A percentile compares a stretch with the other conserved stretches of the same genome.
These are phyloP conservation scores for Cornus florida DNA, from an alignment of 148 eudicot species.

Conservation along the genomic window DNA sequence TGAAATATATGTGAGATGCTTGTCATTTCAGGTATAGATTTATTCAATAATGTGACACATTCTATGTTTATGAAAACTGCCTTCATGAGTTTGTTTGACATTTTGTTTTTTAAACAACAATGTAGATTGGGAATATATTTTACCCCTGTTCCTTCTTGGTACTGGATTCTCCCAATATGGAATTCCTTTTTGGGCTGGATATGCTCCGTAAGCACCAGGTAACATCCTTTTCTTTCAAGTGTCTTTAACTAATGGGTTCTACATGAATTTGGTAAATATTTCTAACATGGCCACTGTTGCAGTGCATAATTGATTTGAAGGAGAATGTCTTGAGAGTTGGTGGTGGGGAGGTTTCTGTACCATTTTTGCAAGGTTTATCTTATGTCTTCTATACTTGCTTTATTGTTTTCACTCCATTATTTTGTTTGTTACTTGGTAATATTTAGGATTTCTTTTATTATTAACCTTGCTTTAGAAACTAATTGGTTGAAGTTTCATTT, in stretches of 20 bases:
- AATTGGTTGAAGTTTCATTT: not conserved
- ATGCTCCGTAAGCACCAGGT: constrained; percentile 99
- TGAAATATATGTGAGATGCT: not conserved
- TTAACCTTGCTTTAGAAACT: not conserved
- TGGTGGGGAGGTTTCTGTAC: constrained; percentile 97
- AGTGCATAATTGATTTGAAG: constrained; percentile 97
- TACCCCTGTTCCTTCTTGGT: constrained; percentile 93
- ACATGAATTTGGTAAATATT: not conserved
- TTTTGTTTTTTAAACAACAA: constrained; percentile 7
- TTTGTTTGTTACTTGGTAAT: not conserved
- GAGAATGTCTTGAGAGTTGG: constrained; percentile 93
- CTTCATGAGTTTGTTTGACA: not conserved
- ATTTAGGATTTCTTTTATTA: not conserved
- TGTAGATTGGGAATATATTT: constrained; percentile 85
- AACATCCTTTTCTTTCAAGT: constrained; percentile 8
- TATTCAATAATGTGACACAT: constrained; percentile 14
- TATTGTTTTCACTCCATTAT: not conserved
- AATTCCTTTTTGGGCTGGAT: constrained; percentile 94
- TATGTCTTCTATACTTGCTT: not conserved
- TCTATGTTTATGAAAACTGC: not conserved
- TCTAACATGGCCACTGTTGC: constrained; percentile 19
- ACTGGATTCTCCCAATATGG: constrained; percentile 96
- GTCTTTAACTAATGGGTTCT: not conserved
- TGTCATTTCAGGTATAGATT: not conserved
- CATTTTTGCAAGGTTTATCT: constrained; percentile 71